Evolutionary conservation across 2,329 filamentous ascomycete genomes (phyloP).

Genomic region (Fusarium anguioides): DNA sequence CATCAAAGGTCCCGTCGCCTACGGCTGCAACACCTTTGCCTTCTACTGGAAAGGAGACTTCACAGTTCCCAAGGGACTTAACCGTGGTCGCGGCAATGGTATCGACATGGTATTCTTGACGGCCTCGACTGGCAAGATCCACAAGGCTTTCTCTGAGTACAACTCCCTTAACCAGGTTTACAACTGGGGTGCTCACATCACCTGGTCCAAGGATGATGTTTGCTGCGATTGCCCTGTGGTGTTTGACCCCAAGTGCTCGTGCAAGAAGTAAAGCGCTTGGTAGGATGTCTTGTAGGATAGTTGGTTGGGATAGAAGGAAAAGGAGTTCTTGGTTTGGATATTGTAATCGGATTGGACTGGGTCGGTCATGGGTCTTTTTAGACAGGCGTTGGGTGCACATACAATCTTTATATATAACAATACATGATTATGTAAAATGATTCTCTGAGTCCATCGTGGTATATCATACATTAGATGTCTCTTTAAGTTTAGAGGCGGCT

Average conservation of each 20-base stretch:
- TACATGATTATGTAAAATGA: fast-evolving
- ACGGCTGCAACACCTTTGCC: constrained; percentile 39
- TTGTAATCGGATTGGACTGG: background rate
- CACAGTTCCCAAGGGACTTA: constrained; percentile 8
- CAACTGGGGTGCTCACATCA: constrained; percentile 38
- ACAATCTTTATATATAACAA: background rate
- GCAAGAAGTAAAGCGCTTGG: constrained; percentile 1
- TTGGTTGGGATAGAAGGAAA: constrained; percentile 3
- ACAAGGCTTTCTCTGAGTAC: constrained; percentile 36
- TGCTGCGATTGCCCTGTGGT: constrained; percentile 39
- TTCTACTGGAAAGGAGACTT: constrained; percentile 42
- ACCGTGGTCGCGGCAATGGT: constrained; percentile 28
- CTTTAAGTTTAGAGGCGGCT: constrained; percentile 28
- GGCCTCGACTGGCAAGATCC: constrained; percentile 19
- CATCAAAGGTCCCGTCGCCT: constrained; percentile 31
- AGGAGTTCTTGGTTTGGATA: background rate
- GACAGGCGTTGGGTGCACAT: background rate
- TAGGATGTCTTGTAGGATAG: background rate
- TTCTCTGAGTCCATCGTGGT: fast-evolving
- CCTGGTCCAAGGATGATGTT: constrained; percentile 30
- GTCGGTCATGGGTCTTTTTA: background rate
- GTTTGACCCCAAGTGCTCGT: constrained; percentile 32
- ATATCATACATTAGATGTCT: fast-evolving
- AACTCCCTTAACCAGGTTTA: constrained; percentile 40
- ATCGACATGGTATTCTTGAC: constrained; percentile 39